Evolutionary conservation across 495 filamentous ascomycete species (phyloP), one percentile per base, ranked within the genome.

Genomic region (Neurospora sp.): DNA sequence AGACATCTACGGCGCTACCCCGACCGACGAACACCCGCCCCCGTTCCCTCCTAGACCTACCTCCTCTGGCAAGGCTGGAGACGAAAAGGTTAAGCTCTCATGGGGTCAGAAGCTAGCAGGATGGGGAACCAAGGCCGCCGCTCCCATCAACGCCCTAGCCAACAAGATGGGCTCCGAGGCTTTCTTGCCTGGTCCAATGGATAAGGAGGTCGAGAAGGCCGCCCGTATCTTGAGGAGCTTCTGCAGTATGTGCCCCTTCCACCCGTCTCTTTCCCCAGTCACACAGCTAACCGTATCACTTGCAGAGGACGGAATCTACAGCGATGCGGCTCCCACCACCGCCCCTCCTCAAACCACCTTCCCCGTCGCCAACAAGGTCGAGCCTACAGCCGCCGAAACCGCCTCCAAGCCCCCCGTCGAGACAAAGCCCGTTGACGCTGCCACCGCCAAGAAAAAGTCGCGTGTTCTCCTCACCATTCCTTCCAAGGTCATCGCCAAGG

Each of bases 161-260:
- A 89, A 92, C 81, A 89, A 89, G 75, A 74, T 83, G 39, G 82
- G 81, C 69, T 78, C 79, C 70, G 92, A 95, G 76, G 88, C 90
- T 31, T 93, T 94, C 80, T 90, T 92, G 87, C 92, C 93, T 16
- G 89, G 90, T 72, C 88, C 89, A 1, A 82, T 96, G 72, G 93
- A 95, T 76, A 92, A 90, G 81, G 93, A 96, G 84, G 90, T 89
- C 82, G 92, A 96, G 75, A 95, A 96, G 83, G 92, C 92, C 10
- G 93, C 93, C 59, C 85, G 92, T 11, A 96, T 96, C 37, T 77
- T 96, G 70, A 87, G 88, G 76, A 91, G 89, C 75, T 96, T 96
- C 81, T 95, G 93, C 84, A 93, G 85, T 86, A 84, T 23, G 2
- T n/a, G 20, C 14, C 39, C 54, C 12, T 69, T 9, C 12, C 31